phyloP scores from a whole-genome alignment of 2,329 filamentous ascomycete species.

The Niveomyces coronatus region DNA sequence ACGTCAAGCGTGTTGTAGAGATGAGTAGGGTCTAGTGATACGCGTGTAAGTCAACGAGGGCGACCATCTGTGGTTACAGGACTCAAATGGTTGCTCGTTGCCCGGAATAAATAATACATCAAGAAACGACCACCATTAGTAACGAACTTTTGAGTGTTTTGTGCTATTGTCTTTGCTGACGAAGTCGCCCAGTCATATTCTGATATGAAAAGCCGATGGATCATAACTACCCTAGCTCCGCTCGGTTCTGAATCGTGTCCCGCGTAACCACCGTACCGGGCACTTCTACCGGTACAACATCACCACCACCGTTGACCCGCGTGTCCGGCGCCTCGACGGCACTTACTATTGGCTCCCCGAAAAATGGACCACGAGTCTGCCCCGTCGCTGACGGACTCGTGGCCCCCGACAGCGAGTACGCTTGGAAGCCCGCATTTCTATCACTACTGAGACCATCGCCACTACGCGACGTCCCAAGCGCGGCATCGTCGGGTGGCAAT shows the following conservation, averaged over 20 bases:
- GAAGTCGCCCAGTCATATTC: neutral
- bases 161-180: neutral
- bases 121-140: too few relatives aligned
- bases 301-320: neutral
- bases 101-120: too few relatives aligned
- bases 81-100: too few relatives aligned
- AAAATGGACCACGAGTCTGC: neutral
- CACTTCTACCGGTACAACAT: slow-evolving; percentile 5
- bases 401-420: slow-evolving; percentile 5
- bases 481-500: too few relatives aligned
- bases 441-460: neutral
- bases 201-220: too few relatives aligned
- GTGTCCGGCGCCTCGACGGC: slow-evolving; percentile 6
- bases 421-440: neutral
- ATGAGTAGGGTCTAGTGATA: too few relatives aligned
- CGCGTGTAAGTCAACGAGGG: too few relatives aligned
- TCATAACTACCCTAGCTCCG: slow-evolving; percentile 4
- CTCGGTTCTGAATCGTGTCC: slow-evolving; percentile 3
- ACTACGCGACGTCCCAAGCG: neutral
- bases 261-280: slow-evolving; percentile 3
- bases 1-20: too few relatives aligned
- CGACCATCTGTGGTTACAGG: too few relatives aligned
- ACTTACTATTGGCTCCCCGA: neutral
- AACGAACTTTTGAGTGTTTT: too few relatives aligned
- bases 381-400: neutral